phyloP scores from a whole-genome alignment of 2,329 filamentous ascomycete species.

The Cercospora sp. region DNA sequence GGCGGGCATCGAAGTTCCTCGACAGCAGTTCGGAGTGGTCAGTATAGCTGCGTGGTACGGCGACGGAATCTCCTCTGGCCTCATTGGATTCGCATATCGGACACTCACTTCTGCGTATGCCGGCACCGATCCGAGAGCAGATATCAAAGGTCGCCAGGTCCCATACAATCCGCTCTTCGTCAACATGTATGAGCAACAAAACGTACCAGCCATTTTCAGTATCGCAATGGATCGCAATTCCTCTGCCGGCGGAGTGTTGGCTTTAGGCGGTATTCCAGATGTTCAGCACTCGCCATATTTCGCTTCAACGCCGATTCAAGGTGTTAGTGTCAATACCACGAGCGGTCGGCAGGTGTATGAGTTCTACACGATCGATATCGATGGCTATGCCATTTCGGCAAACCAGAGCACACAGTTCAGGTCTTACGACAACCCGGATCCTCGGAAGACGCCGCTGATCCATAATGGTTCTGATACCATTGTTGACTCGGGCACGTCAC shows the following conservation, averaged over 20 bases:
- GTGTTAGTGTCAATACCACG: slow-evolving; percentile 30
- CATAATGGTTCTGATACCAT: slow-evolving; percentile 43
- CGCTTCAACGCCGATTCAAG: slow-evolving; percentile 40
- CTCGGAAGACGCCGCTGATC: slow-evolving; percentile 22
- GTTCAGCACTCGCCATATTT: slow-evolving; percentile 42
- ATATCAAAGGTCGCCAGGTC: slow-evolving; percentile 29
- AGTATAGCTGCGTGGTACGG: slow-evolving; percentile 37
- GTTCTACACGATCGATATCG: slow-evolving; percentile 44
- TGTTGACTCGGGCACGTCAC: slow-evolving; percentile 48
- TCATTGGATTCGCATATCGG: slow-evolving; percentile 55
- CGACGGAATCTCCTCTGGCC: slow-evolving; percentile 45
- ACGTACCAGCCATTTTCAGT: slow-evolving; percentile 51
- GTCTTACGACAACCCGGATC: slow-evolving; percentile 24
- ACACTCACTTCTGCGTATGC: slow-evolving; percentile 47
- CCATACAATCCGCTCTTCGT: slow-evolving; percentile 55
- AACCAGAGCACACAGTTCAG: slow-evolving; percentile 31
- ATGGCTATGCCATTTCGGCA: slow-evolving; percentile 35
- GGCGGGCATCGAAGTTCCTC: slow-evolving; percentile 47
- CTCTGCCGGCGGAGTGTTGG: slow-evolving; percentile 46
- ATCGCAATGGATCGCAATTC: slow-evolving; percentile 46
- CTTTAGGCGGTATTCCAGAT: slow-evolving; percentile 53
- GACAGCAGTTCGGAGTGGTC: slow-evolving; percentile 52
- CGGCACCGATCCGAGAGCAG: slow-evolving; percentile 32
- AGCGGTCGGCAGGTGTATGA: slow-evolving; percentile 37
- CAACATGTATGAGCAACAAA: slow-evolving; percentile 49